Base-by-base conservation (phyloP, 2,329 filamentous ascomycete species). In the Metarhizium anisopliae region DNA sequence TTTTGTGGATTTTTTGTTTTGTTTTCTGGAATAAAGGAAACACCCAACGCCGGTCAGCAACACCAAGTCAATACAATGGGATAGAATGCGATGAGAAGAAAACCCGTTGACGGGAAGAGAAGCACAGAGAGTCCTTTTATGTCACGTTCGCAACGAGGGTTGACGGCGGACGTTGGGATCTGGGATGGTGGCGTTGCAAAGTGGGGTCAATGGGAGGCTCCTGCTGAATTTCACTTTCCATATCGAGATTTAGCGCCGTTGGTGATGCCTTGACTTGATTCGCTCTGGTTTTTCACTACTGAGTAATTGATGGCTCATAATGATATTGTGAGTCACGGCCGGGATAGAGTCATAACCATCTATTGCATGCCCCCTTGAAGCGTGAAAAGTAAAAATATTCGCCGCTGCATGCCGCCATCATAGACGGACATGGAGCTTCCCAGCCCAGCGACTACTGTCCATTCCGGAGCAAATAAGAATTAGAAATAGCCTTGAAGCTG, bases 401-500 rank as follows among this genome's bases (percentile, higher is more conserved):
- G 25, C 25, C 25, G 25, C 25, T 25, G 25, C 25, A 25, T 25
- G 25, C 25, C 25, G 25, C 25, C 25, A 25, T 25, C 25, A 25
- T 25, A 25, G 25, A 25, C 25, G 25, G 25, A 25, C 25, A 25
- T 25, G 25, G 25, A 25, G 25, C 25, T 25, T 25, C 25, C 4
- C 25, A 25, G 25, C 25, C 25, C 25, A 25, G 25, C 25, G 25
- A n/a, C 11, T 43, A 65, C 57, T 65, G 59, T 38, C 63, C 60
- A 42, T 65, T 60, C 43, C 59, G 64, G 29, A 65, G 60, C n/a
- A 65, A 57, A 50, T 64, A 65, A 14, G 63, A 64, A 43, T 25
- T 25, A 0, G 25, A 25, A 25, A 25, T 25, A 4, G 25, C 25
- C 25, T 25, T 25, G 25, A 25, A 25, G 25, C 62, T 61, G 11